phyloP scores from a whole-genome alignment of 2,329 filamentous ascomycete species.

The Cercospora brassicicola region DNA sequence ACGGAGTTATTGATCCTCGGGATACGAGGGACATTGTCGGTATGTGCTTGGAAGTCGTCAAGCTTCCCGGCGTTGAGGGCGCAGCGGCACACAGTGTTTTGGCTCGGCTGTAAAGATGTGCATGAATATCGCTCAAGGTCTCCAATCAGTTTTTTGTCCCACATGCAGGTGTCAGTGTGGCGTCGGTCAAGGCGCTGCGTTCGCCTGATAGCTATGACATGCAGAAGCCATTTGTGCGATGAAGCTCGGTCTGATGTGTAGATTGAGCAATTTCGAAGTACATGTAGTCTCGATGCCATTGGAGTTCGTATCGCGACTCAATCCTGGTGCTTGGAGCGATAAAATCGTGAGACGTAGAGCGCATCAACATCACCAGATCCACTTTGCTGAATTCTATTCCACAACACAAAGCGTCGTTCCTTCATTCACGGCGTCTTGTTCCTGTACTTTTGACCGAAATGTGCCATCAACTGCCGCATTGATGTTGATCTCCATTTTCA shows the following conservation, averaged over 20 bases:
- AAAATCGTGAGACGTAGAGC: not conserved
- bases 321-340: not conserved
- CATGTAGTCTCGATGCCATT: not conserved
- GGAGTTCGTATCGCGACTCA: not conserved
- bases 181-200: not conserved
- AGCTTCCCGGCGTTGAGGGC: not conserved
- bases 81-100: not conserved
- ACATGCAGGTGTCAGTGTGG: not conserved
- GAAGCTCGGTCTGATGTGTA: not conserved
- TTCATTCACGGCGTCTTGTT: not conserved
- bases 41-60: not conserved
- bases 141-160: not conserved
- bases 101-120: not conserved
- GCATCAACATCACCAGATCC: not conserved
- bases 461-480: not conserved
- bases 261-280: not conserved
- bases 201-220: not conserved
- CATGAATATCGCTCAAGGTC: not conserved
- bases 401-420: not conserved
- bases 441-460: not conserved
- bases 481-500: not conserved
- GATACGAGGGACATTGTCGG: not conserved
- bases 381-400: not conserved
- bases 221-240: not conserved
- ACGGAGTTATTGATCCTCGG: not conserved